Base-by-base conservation (phyloP, 225 moss, liverwort and hornwort species). In the Climacium dendroides region DNA sequence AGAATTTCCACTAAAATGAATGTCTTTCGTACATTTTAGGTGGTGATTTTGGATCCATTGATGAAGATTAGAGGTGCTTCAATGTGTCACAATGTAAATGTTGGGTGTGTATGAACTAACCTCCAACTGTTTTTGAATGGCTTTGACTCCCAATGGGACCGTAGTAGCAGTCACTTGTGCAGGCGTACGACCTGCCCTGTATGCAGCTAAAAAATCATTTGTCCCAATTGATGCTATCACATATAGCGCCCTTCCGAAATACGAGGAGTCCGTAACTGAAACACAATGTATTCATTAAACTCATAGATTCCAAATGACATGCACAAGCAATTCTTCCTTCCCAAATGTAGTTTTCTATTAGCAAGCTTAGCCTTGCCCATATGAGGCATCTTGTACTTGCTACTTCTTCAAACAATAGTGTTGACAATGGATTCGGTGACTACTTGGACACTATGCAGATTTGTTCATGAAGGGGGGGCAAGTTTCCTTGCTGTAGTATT, bases 181-280 rank as follows among this genome's bases (percentile, higher is more conserved):
- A 39, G 86, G 88, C 6, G 67, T 74, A 19, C 45, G 83, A 47
- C 83, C 83, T 18, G 14, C 28, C 37, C 32, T 67, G 32, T 47
- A 89, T 2, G 89, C 89, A 86, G 19, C 2, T 41, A 62, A 16
- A 74, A 91, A 89, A 83, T 91, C 91, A 79, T 91, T 91, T 47
- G 18, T 74, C n/a, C 91, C 89, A 10, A 91, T 89, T 28, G 79
- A 39, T 17, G 89, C 79, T 65, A 91, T 85, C 55, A 89, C 81
- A 35, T 90, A 91, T 41, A 91, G 67, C 11, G 79, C 61, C 54
- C 34, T 86, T 77, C 24, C 14, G 55, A 88, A 91, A 82, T 90
- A 89, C 10, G 35, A 87, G n/a, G 83, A 74, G 7, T 89, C 59
- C 23, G 5, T 37, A 86, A 61, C 79, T 79, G 77, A 52, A 65